Conservation (phyloP, 257 asterid genomes). For the Paraleonurus japonicus region DNA sequence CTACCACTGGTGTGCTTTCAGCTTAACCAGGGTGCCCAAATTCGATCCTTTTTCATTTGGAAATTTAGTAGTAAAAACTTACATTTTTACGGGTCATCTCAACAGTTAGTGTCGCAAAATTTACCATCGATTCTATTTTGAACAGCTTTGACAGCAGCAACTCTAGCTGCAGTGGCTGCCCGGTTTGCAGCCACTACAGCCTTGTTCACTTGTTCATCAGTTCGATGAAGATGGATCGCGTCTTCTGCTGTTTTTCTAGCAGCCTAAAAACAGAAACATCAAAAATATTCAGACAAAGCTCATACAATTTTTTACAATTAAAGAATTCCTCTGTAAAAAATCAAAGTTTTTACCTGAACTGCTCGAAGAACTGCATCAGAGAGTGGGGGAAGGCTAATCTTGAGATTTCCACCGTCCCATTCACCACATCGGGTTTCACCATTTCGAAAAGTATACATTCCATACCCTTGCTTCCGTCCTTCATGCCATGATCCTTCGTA, state of each 20-base stretch:
- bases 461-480: constrained; percentile 77
- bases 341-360: constrained; percentile 49
- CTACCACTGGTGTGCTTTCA: constrained; percentile 36
- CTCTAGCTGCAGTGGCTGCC: constrained; percentile 92
- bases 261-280: constrained; percentile 46
- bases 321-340: not conserved
- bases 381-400: constrained; percentile 29
- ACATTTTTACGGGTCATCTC: constrained; percentile 31
- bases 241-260: constrained; percentile 73
- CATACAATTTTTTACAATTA: not conserved
- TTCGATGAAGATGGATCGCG: constrained; percentile 45
- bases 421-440: constrained; percentile 69
- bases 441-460: constrained; percentile 62
- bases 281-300: not conserved
- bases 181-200: constrained; percentile 73
- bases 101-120: constrained; percentile 60
- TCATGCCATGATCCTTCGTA: constrained; percentile 94
- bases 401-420: constrained; percentile 69
- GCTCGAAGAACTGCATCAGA: constrained; percentile 53
- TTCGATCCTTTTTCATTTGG: constrained; percentile 12
- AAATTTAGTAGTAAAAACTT: constrained; percentile 27
- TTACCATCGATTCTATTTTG: constrained; percentile 77
- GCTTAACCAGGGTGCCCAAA: constrained; percentile 32
- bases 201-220: constrained; percentile 75
- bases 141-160: constrained; percentile 92